Base-by-base conservation (phyloP, 192 early-diverging fungal species). In the Phycomyces blakesleeanus region DNA sequence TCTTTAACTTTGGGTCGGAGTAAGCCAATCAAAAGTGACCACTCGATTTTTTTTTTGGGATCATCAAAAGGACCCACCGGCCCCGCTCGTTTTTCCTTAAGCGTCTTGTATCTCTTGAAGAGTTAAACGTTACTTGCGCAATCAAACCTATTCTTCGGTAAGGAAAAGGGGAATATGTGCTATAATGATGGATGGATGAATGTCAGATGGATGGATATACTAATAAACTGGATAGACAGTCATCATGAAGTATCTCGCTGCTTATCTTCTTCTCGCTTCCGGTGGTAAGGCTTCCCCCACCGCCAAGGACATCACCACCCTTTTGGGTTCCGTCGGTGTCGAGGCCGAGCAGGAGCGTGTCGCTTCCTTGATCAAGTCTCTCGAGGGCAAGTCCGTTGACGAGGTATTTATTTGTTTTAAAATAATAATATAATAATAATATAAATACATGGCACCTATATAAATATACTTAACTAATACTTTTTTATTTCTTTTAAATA, bases 211-310 rank as follows among this genome's bases (percentile, higher is more conserved):
- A 63, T 63, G 62, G 51, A 63, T 65, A n/a, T 24, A 61, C 7
- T 29, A 6, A 27, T 29, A 5, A 6, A 54, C 8, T 24, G 0
- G 20, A 26, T 25, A 38, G 39, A 59, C 22, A 59, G 4, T 15
- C 14, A 59, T 59, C 60, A 98, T 96, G 97, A 96, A 96, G 87
- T 91, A 92, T 83, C 83, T 99, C 75, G 95, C 93, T 72, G 97
- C 97, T 79, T 99, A 96, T 91, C 85, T 99, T 76, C 90, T 99
- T 76, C 89, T 94, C 78, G 82, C 85, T 76, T 83, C 91, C 79
- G 93, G 87, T 80, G 93, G 93, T 76, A 91, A 93, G 71, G 82
- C 82, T 64, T 65, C 86, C 66, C 93, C 94, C 69, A 73, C 89
- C 75, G 86, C 87, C 62, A 80, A 77, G 27, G 87, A 90, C 71